Base-by-base conservation (phyloP, 345 rosid species). In the Passiflora organensis region DNA sequence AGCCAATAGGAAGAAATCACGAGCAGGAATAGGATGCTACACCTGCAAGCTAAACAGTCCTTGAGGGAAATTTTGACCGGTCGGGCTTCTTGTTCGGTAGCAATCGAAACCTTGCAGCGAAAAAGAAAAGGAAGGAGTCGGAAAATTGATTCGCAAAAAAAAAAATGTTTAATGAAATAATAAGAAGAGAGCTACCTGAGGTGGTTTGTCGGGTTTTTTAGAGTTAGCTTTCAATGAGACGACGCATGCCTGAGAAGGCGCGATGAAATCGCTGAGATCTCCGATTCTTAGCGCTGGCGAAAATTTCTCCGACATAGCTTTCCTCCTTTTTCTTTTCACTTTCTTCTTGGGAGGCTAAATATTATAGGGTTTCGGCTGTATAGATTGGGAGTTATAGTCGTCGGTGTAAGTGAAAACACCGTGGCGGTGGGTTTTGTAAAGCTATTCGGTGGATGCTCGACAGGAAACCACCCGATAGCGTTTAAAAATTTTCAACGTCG, bases 21-120 rank as follows among this genome's bases (percentile, higher is more conserved):
- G n/a, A n/a, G n/a, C 11, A 36, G 0, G n/a, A 8, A 62, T 13
- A 23, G 16, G 13, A 44, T 17, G 18, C n/a, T 32, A 25, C 2
- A 87, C 96, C 96, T 91, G 83, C 99, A 93, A 36, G 99, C 95
- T 67, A 93, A 79, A 69, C 99, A 93, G 58, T 89, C 99, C 78
- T 89, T 93, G 21, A 93, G 95, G 18, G 99, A 93, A 22, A 89
- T 93, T 72, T 84, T 84, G 16, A 93, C 97, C 0, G 94, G 89
- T 58, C 86, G 94, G 0, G 64, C 43, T 67, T 74, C 67, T 63
- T 55, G 60, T 52, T 74, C 78, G 36, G 48, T 78, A 25, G 68
- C 60, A 64, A 66, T 59, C 12, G 79, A 63, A 64, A 82, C 89
- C 95, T 82, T 69, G 53, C 76, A 54, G 38, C 25, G 23, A 50